These are phyloP conservation scores for Termitomyces eurrhizus DNA, from an alignment of 768 basidiomycete species.

Conservation along the genomic window DNA sequence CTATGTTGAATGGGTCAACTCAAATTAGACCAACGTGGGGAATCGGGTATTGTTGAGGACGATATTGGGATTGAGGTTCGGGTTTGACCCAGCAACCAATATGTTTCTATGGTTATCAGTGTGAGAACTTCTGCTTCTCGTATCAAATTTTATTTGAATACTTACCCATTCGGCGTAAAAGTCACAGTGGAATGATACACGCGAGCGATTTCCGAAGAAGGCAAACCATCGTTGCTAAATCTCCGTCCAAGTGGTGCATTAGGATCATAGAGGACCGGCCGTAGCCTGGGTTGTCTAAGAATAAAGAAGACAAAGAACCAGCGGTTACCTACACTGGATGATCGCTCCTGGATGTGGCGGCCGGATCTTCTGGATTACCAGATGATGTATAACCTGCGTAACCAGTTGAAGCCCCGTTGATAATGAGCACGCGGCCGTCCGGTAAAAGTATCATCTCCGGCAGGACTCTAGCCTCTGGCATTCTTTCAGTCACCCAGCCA, in stretches of 20 bases:
- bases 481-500: slow-evolving; percentile 43
- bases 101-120: slow-evolving; percentile 13
- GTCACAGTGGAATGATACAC: slow-evolving; percentile 62
- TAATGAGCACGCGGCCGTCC: slow-evolving; percentile 37
- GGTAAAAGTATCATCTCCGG: slow-evolving; percentile 33
- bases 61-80: slow-evolving; percentile 19
- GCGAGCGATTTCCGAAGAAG: slow-evolving; percentile 41
- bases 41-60: slow-evolving; percentile 10
- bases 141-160: slow-evolving; percentile 4
- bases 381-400: slow-evolving; percentile 41
- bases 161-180: slow-evolving; percentile 49
- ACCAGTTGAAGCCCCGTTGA: slow-evolving; percentile 40
- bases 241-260: slow-evolving; percentile 36
- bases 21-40: slow-evolving; percentile 3
- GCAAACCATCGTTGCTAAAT: slow-evolving; percentile 43
- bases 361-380: slow-evolving; percentile 25
- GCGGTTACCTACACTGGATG: slow-evolving; percentile 22
- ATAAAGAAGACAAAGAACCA: slow-evolving; percentile 4
- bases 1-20: slow-evolving; percentile 16
- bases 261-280: slow-evolving; percentile 48
- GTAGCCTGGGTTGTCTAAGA: slow-evolving; percentile 28
- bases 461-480: slow-evolving; percentile 37
- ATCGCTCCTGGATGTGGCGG: slow-evolving; percentile 21
- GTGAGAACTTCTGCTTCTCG: not conserved
- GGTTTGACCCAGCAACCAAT: slow-evolving; percentile 40